Evolutionary conservation across 345 rosid genomes (phyloP).

Genomic region (Sisymbrium altissimum): DNA sequence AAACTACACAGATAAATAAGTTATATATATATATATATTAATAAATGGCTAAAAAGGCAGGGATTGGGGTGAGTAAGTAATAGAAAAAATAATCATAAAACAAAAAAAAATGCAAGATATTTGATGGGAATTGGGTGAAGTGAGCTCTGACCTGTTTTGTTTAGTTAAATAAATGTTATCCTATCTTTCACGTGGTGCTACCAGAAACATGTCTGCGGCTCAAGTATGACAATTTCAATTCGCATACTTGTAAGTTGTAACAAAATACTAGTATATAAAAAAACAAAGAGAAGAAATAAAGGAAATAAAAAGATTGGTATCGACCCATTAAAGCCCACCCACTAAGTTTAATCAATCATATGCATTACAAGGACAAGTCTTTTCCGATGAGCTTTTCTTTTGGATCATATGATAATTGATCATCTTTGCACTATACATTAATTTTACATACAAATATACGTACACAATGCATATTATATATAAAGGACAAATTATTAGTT

Average conservation of each 20-base stretch:
- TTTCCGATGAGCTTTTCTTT: conserved; percentile 30
- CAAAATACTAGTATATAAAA: neutral
- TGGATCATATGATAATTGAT: conserved; percentile 26
- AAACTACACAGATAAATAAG: neutral
- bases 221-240: conserved; percentile 25
- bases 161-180: conserved; percentile 31
- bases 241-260: conserved; percentile 5
- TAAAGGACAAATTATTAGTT: neutral
- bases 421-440: neutral
- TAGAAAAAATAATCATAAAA: neutral
- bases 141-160: conserved; percentile 35
- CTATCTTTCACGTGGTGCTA: conserved; percentile 37
- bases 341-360: conserved; percentile 28
- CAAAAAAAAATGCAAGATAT: conserved; percentile 10
- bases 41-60: conserved; percentile 19
- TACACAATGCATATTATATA: neutral
- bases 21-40: neutral
- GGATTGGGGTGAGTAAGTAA: conserved; percentile 1
- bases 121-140: conserved; percentile 32
- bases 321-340: conserved; percentile 30
- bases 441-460: neutral
- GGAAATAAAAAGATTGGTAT: conserved; percentile 23
- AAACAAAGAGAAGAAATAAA: neutral
- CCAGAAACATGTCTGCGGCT: conserved; percentile 33
- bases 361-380: conserved; percentile 36